A percentile compares a stretch with the other conserved stretches of the same genome.
Evolutionary conservation across 768 basidiomycete genomes (phyloP).

Genomic region (Saitozyma sp.): DNA sequence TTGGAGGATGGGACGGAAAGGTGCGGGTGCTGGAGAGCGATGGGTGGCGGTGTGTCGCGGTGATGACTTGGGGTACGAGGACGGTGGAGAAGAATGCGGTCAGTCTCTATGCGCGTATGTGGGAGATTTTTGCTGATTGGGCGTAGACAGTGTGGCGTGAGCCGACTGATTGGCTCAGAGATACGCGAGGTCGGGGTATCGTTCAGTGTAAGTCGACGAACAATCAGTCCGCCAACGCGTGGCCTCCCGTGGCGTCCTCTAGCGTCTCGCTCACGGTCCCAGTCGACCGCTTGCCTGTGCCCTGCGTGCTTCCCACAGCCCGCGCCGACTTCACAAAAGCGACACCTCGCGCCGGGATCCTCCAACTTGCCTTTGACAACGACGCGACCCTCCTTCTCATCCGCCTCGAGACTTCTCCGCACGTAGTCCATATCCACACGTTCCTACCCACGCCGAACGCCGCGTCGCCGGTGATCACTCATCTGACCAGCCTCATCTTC

Average conservation of each 20-base stretch:
- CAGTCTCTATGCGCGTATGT: slow-evolving; percentile 7
- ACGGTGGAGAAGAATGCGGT: slow-evolving; percentile 24
- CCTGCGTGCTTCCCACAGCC: slow-evolving; percentile 23
- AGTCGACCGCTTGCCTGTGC: slow-evolving; percentile 32
- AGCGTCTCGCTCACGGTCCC: not conserved
- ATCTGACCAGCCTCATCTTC: slow-evolving; percentile 59
- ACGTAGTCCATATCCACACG: slow-evolving; percentile 66
- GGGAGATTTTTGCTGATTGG: not conserved
- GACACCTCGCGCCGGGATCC: slow-evolving; percentile 61
- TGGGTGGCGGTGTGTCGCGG: slow-evolving; percentile 47
- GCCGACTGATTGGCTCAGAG: slow-evolving; percentile 77
- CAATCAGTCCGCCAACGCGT: not conserved
- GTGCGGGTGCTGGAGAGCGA: slow-evolving; percentile 56
- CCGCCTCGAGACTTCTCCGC: slow-evolving; percentile 58
- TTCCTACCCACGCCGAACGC: slow-evolving; percentile 66
- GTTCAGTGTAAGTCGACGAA: slow-evolving; percentile 66
- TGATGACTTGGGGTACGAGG: slow-evolving; percentile 16
- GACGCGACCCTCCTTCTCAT: slow-evolving; percentile 71
- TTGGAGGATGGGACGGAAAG: slow-evolving; percentile 88
- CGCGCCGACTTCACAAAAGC: slow-evolving; percentile 65
- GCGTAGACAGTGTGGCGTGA: slow-evolving; percentile 79
- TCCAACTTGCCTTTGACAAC: slow-evolving; percentile 78
- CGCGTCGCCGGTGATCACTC: slow-evolving; percentile 22
- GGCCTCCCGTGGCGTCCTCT: not conserved
- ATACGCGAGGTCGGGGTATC: slow-evolving; percentile 81